These are phyloP conservation scores for Juglanconis juglandina DNA, from an alignment of 2,329 filamentous ascomycete species.

Conservation along the genomic window DNA sequence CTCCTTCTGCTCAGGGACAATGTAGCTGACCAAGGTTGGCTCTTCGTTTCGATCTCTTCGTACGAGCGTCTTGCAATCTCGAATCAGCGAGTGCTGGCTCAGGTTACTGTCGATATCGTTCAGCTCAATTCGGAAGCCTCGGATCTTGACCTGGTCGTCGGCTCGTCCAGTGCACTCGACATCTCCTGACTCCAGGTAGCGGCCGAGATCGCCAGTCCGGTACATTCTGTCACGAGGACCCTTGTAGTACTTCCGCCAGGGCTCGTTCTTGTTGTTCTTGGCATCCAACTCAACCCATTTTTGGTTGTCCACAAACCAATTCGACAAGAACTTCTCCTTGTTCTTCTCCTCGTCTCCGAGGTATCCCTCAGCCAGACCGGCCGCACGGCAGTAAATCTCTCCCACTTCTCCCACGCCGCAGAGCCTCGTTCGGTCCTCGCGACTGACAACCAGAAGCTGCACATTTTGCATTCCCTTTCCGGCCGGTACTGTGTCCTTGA, in stretches of 20 bases:
- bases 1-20: constrained; percentile 75
- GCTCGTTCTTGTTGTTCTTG: constrained; percentile 54
- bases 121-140: constrained; percentile 92
- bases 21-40: constrained; percentile 80
- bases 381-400: constrained; percentile 79
- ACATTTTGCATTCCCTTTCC: constrained; percentile 86
- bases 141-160: constrained; percentile 91
- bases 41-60: constrained; percentile 83
- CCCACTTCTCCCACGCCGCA: constrained; percentile 80
- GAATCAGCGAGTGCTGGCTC: constrained; percentile 68
- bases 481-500: constrained; percentile 71
- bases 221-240: constrained; percentile 86
- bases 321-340: constrained; percentile 69
- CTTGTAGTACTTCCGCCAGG: constrained; percentile 75
- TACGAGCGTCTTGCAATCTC: constrained; percentile 83
- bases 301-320: constrained; percentile 79
- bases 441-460: constrained; percentile 80
- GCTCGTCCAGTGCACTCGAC: constrained; percentile 76
- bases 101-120: constrained; percentile 88
- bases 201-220: constrained; percentile 79
- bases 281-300: constrained; percentile 66
- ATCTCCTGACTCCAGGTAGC: constrained; percentile 65
- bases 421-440: constrained; percentile 60
- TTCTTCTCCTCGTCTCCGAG: constrained; percentile 54
- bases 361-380: constrained; percentile 69